These are phyloP conservation scores for Trebouxiophyceae sp. DNA, from an alignment of 163 green algal genomes.

Conservation along the genomic window DNA sequence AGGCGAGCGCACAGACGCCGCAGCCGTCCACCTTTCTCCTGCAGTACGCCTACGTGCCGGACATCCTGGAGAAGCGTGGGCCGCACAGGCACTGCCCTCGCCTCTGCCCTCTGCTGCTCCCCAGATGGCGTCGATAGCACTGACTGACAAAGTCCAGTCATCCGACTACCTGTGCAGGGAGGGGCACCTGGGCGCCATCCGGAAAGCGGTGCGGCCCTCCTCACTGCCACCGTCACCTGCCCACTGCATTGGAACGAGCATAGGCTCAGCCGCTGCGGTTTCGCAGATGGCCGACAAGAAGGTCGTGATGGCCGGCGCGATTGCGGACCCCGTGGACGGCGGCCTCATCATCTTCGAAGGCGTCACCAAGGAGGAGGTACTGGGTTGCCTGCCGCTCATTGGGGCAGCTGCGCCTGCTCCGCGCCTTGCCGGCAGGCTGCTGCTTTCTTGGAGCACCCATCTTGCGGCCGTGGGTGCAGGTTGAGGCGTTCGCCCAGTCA, in stretches of 20 bases:
- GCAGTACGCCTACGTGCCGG: slow-evolving; percentile 63
- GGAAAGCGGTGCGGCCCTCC: not conserved
- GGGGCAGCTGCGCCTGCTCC: no score
- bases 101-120: slow-evolving; percentile 57
- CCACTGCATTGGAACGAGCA: no score
- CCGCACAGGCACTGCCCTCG: slow-evolving; percentile 66
- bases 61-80: slow-evolving; percentile 78
- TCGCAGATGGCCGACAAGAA: slow-evolving; percentile 25
- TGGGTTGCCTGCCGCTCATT: no score
- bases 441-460: no score
- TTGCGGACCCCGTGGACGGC: slow-evolving; percentile 62
- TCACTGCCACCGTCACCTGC: not conserved
- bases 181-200: not conserved
- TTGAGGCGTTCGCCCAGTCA: no score
- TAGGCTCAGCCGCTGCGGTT: slow-evolving; percentile 19
- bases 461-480: no score
- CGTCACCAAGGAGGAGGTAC: slow-evolving; percentile 18
- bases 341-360: slow-evolving; percentile 70
- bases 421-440: no score
- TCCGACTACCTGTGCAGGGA: not conserved
- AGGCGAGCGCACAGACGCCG: no score
- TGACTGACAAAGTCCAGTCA: not conserved
- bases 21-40: no score
- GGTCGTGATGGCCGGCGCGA: slow-evolving; percentile 64
- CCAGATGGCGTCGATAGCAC: slow-evolving; percentile 29